Base-by-base conservation (phyloP, 768 basidiomycete species). In the Floccularia luteovirens region DNA sequence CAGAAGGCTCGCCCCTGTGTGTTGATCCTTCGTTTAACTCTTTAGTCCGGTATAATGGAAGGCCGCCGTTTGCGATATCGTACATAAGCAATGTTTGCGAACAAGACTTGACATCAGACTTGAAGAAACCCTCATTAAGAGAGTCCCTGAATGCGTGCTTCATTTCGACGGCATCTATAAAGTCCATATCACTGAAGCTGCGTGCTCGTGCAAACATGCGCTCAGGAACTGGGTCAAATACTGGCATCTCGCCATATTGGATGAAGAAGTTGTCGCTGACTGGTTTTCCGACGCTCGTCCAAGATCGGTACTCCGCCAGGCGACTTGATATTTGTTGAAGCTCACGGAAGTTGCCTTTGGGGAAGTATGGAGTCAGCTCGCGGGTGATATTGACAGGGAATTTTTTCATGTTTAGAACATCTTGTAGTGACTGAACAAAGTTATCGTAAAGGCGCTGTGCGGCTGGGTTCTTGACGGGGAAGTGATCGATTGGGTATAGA, bases 81-180 rank as follows among this genome's bases (percentile, higher is more conserved):
- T 64, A 66, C 30, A 66, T 59, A 44, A 66, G 60, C 6, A 66
- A 22, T 0, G 62, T 50, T 12, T 63, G 58, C 8, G 61, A 62
- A 32, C 62, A 63, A 3, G 60, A 60, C 21, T 55, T 48, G 28
- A 34, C 19, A 39, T 62, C 52, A 3, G 54, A 37, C 31, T 56
- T 55, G 44, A 66, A 51, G 6, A 66, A 42, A 16, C 54, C 39
- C n/a, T 48, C 34, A 7, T 48, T 41, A 6, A 66, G 24, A 2
- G 45, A 49, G 7, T 55, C 46, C 10, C 42, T 39, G 38, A 64
- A 64, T 4, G 41, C 37, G 4, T 47, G 48, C n/a, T 60, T 60
- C 1, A 56, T 21, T 2, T 25, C 30, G 5, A 63, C 52, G 3
- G 63, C 55, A 2, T 39, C 41, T 6, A 42, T 39, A 41, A 57